These are phyloP conservation scores for Symbiodinium pilosum DNA, from an alignment of 73 alveolate species.

Conservation along the genomic window DNA sequence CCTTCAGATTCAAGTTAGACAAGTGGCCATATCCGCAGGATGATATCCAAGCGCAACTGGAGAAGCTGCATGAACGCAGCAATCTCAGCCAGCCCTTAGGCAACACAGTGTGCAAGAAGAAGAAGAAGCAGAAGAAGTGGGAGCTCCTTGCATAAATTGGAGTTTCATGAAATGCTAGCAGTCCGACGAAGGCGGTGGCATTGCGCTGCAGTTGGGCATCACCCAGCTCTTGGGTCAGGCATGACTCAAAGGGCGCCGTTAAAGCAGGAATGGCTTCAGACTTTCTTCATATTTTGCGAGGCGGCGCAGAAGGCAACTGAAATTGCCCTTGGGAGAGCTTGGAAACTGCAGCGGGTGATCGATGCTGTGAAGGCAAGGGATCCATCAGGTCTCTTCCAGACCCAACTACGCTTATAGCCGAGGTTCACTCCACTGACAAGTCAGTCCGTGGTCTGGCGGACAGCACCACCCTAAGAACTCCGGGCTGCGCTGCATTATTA, in stretches of 20 bases:
- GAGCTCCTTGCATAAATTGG: too few relatives aligned
- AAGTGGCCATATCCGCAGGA: constrained; percentile 16
- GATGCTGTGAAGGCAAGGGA: constrained; percentile 75
- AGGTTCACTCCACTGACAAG: not conserved
- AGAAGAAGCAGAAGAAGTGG: not conserved
- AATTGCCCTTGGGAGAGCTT: not conserved
- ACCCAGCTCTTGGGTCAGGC: constrained; percentile 72
- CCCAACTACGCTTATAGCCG: not conserved
- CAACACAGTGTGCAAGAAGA: not conserved
- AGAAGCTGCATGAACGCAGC: constrained; percentile 45
- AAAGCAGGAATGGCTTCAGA: too few relatives aligned
- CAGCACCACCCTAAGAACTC: not conserved
- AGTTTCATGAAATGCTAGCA: too few relatives aligned
- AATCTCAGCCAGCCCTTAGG: not conserved
- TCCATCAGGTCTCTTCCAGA: too few relatives aligned
- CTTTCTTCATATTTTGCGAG: too few relatives aligned
- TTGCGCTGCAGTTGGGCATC: constrained; percentile 63
- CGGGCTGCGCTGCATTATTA: not conserved
- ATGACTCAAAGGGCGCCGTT: too few relatives aligned
- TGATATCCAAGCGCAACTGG: constrained; percentile 27
- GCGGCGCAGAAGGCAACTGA: constrained; percentile 72
- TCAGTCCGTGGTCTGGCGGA: not conserved
- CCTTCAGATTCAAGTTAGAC: too few relatives aligned
- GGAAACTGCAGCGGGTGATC: constrained; percentile 46
- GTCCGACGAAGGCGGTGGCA: constrained; percentile 75